Conservation (phyloP, 768 basidiomycete genomes). For the Phlebiopsis flavidoalba region DNA sequence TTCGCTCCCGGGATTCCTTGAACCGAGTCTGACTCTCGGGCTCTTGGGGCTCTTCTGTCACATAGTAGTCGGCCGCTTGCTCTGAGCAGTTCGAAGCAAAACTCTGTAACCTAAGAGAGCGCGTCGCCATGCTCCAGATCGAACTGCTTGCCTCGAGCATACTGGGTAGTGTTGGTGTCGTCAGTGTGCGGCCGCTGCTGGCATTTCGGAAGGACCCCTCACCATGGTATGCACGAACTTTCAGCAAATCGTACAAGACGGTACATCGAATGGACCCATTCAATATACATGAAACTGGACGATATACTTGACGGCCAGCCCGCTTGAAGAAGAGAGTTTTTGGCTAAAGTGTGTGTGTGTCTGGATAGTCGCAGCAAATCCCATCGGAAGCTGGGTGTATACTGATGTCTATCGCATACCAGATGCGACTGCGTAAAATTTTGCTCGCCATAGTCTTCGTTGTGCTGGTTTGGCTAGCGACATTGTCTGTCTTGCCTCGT, state of each 20-base stretch:
- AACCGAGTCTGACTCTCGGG: background rate
- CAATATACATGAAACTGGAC: constrained; percentile 60
- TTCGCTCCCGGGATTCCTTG: background rate
- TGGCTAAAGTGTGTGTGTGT: constrained; percentile 49
- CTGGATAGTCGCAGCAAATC: no score
- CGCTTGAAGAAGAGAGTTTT: constrained; percentile 56
- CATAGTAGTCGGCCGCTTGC: no score
- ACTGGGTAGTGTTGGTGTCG: background rate
- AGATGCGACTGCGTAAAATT: constrained; percentile 62
- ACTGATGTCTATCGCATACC: background rate
- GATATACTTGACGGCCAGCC: constrained; percentile 64
- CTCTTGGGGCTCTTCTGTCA: background rate
- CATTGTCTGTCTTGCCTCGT: constrained; percentile 52
- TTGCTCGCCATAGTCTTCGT: constrained; percentile 41
- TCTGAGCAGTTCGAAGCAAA: background rate
- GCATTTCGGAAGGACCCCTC: background rate
- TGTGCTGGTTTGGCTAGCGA: constrained; percentile 44
- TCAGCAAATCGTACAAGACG: constrained; percentile 22
- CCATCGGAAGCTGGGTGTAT: no score
- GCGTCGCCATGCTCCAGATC: background rate
- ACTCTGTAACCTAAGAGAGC: background rate
- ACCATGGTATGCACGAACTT: constrained; percentile 35
- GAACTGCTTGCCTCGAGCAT: background rate
- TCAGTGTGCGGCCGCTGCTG: background rate
- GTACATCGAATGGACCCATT: constrained; percentile 48